Evolutionary conservation across 2,329 filamentous ascomycete genomes (phyloP).

Genomic region (Trichoderma breve): DNA sequence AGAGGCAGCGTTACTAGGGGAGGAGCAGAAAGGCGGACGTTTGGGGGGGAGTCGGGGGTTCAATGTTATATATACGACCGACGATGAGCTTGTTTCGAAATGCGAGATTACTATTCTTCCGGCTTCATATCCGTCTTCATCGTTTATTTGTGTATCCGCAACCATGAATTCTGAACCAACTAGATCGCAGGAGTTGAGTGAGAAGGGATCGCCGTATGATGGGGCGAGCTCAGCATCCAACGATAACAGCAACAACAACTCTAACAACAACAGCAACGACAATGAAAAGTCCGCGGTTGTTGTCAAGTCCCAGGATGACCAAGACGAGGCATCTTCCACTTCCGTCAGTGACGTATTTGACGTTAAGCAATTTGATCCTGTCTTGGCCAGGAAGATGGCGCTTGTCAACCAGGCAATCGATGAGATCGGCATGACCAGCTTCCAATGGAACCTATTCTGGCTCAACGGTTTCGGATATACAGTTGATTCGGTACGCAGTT

Average conservation of each 20-base stretch:
- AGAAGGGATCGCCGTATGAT: not conserved
- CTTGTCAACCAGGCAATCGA: constrained; percentile 20
- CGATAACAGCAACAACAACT: not conserved
- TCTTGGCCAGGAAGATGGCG: constrained; percentile 20
- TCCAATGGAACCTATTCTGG: constrained; percentile 21
- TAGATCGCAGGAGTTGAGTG: not conserved
- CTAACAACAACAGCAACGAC: not conserved
- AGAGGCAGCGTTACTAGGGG: not conserved
- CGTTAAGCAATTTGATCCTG: constrained; percentile 15
- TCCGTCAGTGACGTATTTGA: constrained; percentile 17
- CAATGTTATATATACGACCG: constrained; percentile 3
- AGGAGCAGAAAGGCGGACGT: not conserved
- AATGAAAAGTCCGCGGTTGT: not conserved
- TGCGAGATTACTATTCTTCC: not conserved
- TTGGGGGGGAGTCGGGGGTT: not conserved
- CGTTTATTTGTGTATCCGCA: not conserved
- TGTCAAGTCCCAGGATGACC: not conserved
- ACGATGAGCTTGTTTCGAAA: not conserved
- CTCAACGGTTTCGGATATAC: constrained; percentile 19
- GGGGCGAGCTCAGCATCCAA: not conserved
- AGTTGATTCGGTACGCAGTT: constrained; percentile 11
- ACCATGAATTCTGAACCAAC: not conserved
- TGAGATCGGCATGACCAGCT: constrained; percentile 20
- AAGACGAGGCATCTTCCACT: not conserved
- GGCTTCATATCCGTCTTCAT: not conserved